phyloP scores from a whole-genome alignment of 305 asterid genomes.

The Ilex paraguariensis region DNA sequence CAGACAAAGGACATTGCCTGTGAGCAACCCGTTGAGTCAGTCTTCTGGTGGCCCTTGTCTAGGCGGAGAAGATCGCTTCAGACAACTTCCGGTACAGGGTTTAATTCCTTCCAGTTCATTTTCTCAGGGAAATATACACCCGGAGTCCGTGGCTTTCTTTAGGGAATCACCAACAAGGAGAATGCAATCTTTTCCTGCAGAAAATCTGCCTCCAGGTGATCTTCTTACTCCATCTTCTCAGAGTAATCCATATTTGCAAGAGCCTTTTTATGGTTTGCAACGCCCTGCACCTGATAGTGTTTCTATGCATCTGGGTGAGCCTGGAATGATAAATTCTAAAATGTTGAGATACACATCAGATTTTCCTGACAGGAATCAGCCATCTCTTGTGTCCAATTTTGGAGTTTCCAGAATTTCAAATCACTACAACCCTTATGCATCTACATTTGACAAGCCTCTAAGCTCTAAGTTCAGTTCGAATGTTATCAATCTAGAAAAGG shows the following conservation, averaged over 20 bases:
- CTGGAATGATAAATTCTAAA: conserved; percentile 28
- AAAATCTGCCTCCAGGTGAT: conserved; percentile 38
- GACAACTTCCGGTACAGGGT: conserved; percentile 29
- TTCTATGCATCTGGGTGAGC: conserved; percentile 32
- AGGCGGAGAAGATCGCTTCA: conserved; percentile 25
- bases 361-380: conserved; percentile 39
- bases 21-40: conserved; percentile 29
- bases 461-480: conserved; percentile 44
- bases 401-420: conserved; percentile 44
- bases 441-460: conserved; percentile 62
- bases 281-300: conserved; percentile 27
- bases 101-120: conserved; percentile 26
- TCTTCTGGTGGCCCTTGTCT: conserved; percentile 26
- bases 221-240: conserved; percentile 23
- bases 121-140: conserved; percentile 18
- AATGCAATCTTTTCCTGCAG: conserved; percentile 33
- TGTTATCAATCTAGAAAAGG: conserved; percentile 38
- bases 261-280: conserved; percentile 35
- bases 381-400: conserved; percentile 28
- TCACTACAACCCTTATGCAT: conserved; percentile 64
- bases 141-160: conserved; percentile 31
- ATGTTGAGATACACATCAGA: conserved; percentile 37
- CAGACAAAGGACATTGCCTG: conserved; percentile 31
- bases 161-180: conserved; percentile 35
- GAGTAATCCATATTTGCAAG: conserved; percentile 31